Base-by-base conservation (phyloP, 2,329 filamentous ascomycete genomes). In the Alternaria gaisen region DNA sequence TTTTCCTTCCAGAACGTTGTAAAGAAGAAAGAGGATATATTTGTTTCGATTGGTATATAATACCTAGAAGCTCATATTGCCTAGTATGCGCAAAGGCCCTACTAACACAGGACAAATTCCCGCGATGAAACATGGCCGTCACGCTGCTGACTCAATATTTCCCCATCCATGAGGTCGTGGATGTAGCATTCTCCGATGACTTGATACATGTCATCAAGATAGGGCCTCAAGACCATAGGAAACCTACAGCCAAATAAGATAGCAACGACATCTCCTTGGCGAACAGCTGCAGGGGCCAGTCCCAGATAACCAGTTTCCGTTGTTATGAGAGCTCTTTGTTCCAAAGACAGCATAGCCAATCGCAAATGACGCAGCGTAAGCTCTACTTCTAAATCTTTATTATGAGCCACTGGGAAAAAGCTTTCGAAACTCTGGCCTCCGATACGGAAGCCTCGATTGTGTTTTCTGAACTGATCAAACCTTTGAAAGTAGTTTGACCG, bases 311-410 rank as follows among this genome's bases (percentile, higher is more conserved):
- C 46, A 1, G 12, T 48, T 11, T 5, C 1, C 11, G 46, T 48
- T 6, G 46, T 48, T 2, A 48, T 22, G 3, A 48, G 5, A 16
- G 30, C 30, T 16, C 30, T 16, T 1, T 22, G 4, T 3, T 48
- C 18, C 3, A 32, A 1, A 5, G 11, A 32, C 9, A 8, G 43
- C n/a, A 20, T 3, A 3, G 11, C 26, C 1, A 18, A 30, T 9
- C 43, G 43, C n/a, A 30, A 2, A 10, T 10, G 22, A 30, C 1
- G 9, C 1, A 8, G 30, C 4, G 4, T 8, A 18, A 4, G 1
- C 6, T 16, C 6, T 10, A 14, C 14, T 2, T 32, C 0, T 5
- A 20, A 10, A 9, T 10, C 0, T 2, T 14, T 12, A 5, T 3
- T 2, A 4, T 4, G 3, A 4, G 12, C 30, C n/a, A 5, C 3